A percentile compares a stretch with the other conserved stretches of the same genome.
Evolutionary conservation across 768 basidiomycete genomes (phyloP).

Genomic region (Tephrocybe rancida): DNA sequence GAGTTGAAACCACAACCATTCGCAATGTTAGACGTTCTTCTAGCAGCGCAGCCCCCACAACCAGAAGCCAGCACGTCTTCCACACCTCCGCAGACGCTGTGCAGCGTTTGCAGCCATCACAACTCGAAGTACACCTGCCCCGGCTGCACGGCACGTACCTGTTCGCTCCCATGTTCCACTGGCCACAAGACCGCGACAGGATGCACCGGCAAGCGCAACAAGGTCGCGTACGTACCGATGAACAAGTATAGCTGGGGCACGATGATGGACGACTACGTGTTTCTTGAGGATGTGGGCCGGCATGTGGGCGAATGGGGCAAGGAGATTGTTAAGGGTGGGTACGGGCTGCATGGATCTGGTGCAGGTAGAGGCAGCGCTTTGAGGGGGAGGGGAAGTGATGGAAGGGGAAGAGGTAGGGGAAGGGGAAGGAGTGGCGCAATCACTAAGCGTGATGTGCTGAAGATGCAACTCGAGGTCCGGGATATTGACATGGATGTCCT

Average conservation of each 20-base stretch:
- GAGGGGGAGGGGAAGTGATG: slow-evolving; percentile 27
- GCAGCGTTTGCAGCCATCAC: slow-evolving; percentile 49
- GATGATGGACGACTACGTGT: slow-evolving; percentile 89
- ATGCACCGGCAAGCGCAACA: slow-evolving; percentile 77
- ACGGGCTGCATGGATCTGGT: slow-evolving; percentile 32
- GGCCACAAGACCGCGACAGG: slow-evolving; percentile 63
- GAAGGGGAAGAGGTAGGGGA: slow-evolving; percentile 22
- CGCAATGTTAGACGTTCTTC: slow-evolving; percentile 12
- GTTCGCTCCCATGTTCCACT: slow-evolving; percentile 69
- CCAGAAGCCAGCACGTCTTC: slow-evolving; percentile 16
- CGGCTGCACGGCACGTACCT: slow-evolving; percentile 69
- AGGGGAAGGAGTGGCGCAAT: slow-evolving; percentile 29
- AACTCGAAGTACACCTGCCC: slow-evolving; percentile 79
- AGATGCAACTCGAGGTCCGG: slow-evolving; percentile 63
- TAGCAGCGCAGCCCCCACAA: neutral
- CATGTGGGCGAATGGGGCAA: slow-evolving; percentile 74
- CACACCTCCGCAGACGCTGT: slow-evolving; percentile 32
- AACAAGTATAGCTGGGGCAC: slow-evolving; percentile 83
- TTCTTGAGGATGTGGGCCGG: slow-evolving; percentile 81
- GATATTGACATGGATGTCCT: slow-evolving; percentile 79
- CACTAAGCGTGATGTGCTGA: slow-evolving; percentile 70
- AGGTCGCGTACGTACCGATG: slow-evolving; percentile 75
- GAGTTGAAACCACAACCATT: neutral
- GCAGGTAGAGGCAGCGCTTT: slow-evolving; percentile 15
- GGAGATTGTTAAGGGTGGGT: slow-evolving; percentile 68